Percentiles rank a stretch among this genome's conserved stretches.
phyloP scores from a whole-genome alignment of 225 moss, liverwort and hornwort species.

The Asterella californica region DNA sequence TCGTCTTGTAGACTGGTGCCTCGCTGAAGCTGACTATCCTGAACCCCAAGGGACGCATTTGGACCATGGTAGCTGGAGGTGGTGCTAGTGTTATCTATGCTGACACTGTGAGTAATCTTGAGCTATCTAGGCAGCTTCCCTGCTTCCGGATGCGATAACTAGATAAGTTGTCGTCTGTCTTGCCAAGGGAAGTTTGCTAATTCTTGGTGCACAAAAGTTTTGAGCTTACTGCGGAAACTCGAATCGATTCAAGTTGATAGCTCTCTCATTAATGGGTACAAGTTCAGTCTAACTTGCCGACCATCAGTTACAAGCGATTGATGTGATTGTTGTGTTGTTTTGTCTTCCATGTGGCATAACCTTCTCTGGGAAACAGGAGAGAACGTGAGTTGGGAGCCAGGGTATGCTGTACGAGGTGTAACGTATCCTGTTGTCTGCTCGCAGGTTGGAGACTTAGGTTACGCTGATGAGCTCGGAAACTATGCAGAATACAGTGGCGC shows the following conservation, averaged over 20 bases:
- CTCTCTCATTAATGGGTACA: too few relatives aligned
- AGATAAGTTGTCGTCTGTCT: background rate
- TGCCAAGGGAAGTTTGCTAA: background rate
- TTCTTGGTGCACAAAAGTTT: too few relatives aligned
- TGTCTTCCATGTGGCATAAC: background rate
- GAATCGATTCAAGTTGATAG: too few relatives aligned
- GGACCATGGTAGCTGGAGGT: constrained; percentile 99
- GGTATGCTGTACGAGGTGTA: background rate
- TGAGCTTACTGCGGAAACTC: too few relatives aligned
- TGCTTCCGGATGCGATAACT: background rate
- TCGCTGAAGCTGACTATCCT: constrained; percentile 90
- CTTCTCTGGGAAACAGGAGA: background rate
- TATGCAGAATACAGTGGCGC: constrained; percentile 97
- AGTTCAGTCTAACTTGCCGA: background rate
- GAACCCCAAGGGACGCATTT: constrained; percentile 93
- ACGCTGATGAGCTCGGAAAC: constrained; percentile 91
- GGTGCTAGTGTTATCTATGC: constrained; percentile 98
- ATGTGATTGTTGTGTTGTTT: background rate
- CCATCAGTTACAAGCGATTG: background rate
- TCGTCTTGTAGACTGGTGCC: constrained; percentile 71
- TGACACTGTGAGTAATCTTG: constrained; percentile 65
- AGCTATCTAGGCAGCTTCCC: background rate
- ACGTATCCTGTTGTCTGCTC: background rate
- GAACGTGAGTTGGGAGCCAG: too few relatives aligned
- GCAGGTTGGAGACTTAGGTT: constrained; percentile 90